Evolutionary conservation across 2,329 filamentous ascomycete genomes (phyloP), one percentile per base, ranked within the genome.

Genomic region (Clathrospora elynae): DNA sequence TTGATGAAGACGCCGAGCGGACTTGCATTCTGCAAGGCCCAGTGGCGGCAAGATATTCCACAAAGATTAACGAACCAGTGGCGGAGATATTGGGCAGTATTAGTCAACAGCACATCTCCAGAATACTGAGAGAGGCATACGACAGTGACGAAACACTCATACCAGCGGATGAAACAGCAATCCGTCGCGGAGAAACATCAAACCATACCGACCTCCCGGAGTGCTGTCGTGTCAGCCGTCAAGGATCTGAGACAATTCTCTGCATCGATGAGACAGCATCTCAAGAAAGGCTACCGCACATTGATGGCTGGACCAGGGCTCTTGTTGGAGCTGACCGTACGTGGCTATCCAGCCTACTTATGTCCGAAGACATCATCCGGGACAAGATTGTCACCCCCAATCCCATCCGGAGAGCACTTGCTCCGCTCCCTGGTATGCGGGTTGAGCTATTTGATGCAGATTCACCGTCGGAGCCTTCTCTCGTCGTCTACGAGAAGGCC

Each of bases 21-120:
- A 57, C 59, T 5, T 71, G 62, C 20, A 64, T 73, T 14, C 50
- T 72, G 2, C 69, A 72, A 16, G 66, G 70, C 6, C 70, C 70
- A 3, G 66, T 71, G 1, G 60, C 68, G 2, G 66, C 59, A 0
- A 53, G 39, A n/a, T 46, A 50, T 26, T 32, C 42, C 1, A 46
- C 40, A 3, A 51, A 51, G 26, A 51, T 51, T 28, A 45, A 59
- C 31, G 53, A 59, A 30, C 53, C 44, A 7, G 51, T 46, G 5
- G 42, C 42, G 19, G 41, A 37, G 1, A 49, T 59, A 17, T 13
- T 59, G 13, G 49, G 52, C 14, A 37, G 20, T 8, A 57, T 59
- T 22, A 54, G 36, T 20, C 14, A 35, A 8, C 43, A 40, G 3
- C 39, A 43, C 18, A 18, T 55, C 5, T 35, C 49, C 12, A 26